Evolutionary conservation across 2,329 filamentous ascomycete species (phyloP), one percentile per base, ranked within the genome.

Genomic region (Cladosporium sp.): DNA sequence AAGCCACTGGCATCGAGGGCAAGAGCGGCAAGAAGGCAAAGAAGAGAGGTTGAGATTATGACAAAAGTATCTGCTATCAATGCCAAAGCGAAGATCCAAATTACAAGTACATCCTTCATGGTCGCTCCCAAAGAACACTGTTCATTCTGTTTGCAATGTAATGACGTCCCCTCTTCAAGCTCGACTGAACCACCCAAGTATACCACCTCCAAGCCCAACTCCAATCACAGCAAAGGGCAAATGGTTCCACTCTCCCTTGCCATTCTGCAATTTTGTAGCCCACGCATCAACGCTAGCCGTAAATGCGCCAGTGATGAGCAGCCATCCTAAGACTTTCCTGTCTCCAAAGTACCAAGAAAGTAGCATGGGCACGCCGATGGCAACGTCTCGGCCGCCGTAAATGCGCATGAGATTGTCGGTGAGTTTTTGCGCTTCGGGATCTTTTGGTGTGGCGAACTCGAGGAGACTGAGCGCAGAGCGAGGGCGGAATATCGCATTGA

Each of bases 21-120:
- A 68, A 67, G 37, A 63, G 62, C 14, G 65, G 60, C 49, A 69
- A 70, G 64, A 64, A 66, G 45, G 60, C 62, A 59, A 70, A 70
- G 62, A 63, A 49, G 59, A 63, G 55, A 36, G 49, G 25, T 19
- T 51, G 30, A 15, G 11, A 34, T 34, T 9, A 34, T 34, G 45
- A 34, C 19, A 47, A 28, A 28, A 22, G 19, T n/a, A 12, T 15
- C 43, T 47, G 8, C 14, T 47, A 34, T n/a, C 25, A 19, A 25
- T 28, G 25, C 43, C 7, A 34, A 34, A 34, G 30, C 30, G 30
- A 34, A 34, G 30, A 34, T 34, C 11, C 30, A 8, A 34, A 34
- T 25, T 25, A 25, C 25, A 25, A 25, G 25, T 25, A 25, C 25
- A 25, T 3, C 25, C 25, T 34, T 34, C 30, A 34, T 12, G 4